These are phyloP conservation scores for Rutstroemia sp. DNA, from an alignment of 2,329 filamentous ascomycete genomes.

Conservation along the genomic window DNA sequence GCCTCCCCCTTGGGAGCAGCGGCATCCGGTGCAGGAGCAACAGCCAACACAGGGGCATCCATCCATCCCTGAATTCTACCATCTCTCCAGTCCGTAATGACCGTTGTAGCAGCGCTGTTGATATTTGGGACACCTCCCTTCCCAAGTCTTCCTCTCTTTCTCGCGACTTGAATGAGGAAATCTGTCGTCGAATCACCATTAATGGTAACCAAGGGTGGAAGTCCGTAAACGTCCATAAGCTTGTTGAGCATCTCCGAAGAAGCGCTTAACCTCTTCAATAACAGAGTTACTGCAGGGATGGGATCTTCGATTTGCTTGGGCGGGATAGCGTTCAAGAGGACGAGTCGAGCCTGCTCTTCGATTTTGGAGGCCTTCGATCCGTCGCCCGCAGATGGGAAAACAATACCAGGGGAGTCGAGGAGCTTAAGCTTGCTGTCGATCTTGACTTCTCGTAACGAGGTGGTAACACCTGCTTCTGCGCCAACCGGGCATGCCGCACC, in stretches of 20 bases:
- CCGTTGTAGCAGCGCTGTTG: conserved; percentile 78
- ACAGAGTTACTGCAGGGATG: conserved; percentile 73
- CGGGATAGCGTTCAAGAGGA: conserved; percentile 85
- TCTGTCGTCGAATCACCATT: conserved; percentile 76
- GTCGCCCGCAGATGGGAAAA: conserved; percentile 68
- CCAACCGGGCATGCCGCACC: conserved; percentile 75
- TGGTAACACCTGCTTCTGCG: conserved; percentile 88
- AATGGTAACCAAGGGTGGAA: conserved; percentile 66
- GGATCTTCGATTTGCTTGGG: conserved; percentile 94
- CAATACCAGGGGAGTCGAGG: conserved; percentile 89
- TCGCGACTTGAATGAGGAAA: conserved; percentile 89
- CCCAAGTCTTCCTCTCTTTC: conserved; percentile 83
- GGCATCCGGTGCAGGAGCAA: conserved; percentile 33
- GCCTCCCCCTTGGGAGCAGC: conserved; percentile 35
- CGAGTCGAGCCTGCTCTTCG: conserved; percentile 74
- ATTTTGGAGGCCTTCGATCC: conserved; percentile 47
- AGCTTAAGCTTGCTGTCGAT: conserved; percentile 90
- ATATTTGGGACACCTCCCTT: conserved; percentile 88
- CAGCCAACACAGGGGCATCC: conserved; percentile 62
- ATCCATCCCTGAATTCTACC: conserved; percentile 91
- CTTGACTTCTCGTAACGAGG: conserved; percentile 81
- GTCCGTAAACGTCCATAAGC: conserved; percentile 74
- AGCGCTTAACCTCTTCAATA: conserved; percentile 72
- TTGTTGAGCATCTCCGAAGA: conserved; percentile 69
- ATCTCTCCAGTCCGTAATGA: conserved; percentile 95